Evolutionary conservation across 805 yeast species (phyloP).

Genomic region (Grigorovia yakushimaensis): DNA sequence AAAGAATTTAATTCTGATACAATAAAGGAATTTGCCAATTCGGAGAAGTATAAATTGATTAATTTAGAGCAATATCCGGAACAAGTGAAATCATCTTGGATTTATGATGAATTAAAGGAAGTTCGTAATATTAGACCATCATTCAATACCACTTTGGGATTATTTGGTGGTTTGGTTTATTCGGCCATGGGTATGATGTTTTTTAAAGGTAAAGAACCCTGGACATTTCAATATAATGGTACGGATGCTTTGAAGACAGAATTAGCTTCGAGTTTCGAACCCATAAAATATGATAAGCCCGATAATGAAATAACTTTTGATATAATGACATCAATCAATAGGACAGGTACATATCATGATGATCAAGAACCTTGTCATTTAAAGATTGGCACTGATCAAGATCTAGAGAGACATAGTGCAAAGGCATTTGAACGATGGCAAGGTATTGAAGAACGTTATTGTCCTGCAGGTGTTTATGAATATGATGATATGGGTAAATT

Average conservation of each 20-base stretch:
- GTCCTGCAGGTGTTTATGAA: constrained; percentile 98
- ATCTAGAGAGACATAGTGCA: constrained; percentile 55
- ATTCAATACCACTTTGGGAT: constrained; percentile 65
- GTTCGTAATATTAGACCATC: constrained; percentile 92
- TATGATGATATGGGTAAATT: constrained; percentile 70
- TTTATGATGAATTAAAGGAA: constrained; percentile 67
- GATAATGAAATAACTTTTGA: constrained; percentile 92
- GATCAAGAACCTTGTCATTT: constrained; percentile 91
- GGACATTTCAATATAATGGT: constrained; percentile 62
- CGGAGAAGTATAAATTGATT: constrained; percentile 15
- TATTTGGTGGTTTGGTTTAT: constrained; percentile 70
- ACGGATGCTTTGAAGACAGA: constrained; percentile 69
- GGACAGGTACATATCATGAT: constrained; percentile 94
- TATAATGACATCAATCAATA: constrained; percentile 82
- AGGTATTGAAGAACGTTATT: constrained; percentile 86
- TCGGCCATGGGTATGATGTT: constrained; percentile 78
- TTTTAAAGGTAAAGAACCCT: constrained; percentile 72
- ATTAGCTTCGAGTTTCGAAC: constrained; percentile 53
- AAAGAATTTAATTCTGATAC: constrained; percentile 15
- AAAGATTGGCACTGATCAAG: constrained; percentile 49
- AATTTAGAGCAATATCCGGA: constrained; percentile 52
- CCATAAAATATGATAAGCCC: constrained; percentile 89
- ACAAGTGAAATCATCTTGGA: constrained; percentile 72
- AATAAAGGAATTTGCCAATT: constrained; percentile 25
- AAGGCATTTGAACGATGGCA: constrained; percentile 62